These are phyloP conservation scores for Epichloe gansuensis DNA, from an alignment of 2,329 filamentous ascomycete genomes.

Conservation along the genomic window DNA sequence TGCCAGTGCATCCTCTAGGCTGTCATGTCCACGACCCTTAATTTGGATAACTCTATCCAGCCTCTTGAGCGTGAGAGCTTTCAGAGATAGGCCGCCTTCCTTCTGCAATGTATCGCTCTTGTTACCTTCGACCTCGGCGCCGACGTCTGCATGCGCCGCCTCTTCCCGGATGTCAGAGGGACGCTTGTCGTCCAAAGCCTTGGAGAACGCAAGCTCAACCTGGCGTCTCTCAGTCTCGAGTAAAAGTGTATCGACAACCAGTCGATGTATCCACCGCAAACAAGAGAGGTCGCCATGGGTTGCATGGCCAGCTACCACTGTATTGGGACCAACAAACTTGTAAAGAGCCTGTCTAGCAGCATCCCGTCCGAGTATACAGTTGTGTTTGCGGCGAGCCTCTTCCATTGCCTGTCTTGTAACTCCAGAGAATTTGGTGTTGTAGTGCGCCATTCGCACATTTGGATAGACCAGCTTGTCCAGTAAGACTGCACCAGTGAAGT, in stretches of 20 bases:
- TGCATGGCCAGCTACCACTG: conserved; percentile 35
- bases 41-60: conserved; percentile 28
- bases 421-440: conserved; percentile 38
- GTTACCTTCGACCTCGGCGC: background rate
- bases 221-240: conserved; percentile 15
- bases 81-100: conserved; percentile 23
- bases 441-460: conserved; percentile 30
- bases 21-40: conserved; percentile 25
- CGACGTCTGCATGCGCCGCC: conserved; percentile 1
- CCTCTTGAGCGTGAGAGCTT: conserved; percentile 22
- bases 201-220: background rate
- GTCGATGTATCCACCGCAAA: conserved; percentile 34
- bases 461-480: conserved; percentile 39
- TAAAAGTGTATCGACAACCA: conserved; percentile 32
- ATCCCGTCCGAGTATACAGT: conserved; percentile 27
- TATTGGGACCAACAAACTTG: conserved; percentile 30
- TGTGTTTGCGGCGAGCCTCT: conserved; percentile 16
- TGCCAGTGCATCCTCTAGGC: conserved; percentile 32
- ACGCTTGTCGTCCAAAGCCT: background rate
- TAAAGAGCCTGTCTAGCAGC: conserved; percentile 30
- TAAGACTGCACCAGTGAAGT: conserved; percentile 33
- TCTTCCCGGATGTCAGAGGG: conserved; percentile 5
- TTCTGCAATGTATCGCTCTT: background rate
- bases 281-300: conserved; percentile 28
- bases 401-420: conserved; percentile 28